These are phyloP conservation scores for Fistulinella cinereoalba DNA, from an alignment of 1,284 basidiomycete species.

Conservation along the genomic window DNA sequence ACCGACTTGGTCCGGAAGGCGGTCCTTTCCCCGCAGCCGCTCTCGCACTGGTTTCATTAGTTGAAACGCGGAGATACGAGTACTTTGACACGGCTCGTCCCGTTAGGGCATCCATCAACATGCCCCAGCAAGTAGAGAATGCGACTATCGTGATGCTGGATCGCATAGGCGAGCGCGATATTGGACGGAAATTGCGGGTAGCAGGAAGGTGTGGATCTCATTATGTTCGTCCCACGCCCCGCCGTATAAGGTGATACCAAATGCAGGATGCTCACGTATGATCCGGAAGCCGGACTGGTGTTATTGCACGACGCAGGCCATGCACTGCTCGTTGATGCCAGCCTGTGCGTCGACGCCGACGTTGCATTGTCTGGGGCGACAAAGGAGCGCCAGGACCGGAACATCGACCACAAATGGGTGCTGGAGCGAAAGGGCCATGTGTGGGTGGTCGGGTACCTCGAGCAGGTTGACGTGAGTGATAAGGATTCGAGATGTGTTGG, in stretches of 20 bases:
- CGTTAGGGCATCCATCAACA: conserved; percentile 10
- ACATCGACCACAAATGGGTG: conserved; percentile 42
- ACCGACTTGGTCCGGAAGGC: too few species aligned
- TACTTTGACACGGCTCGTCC: background rate
- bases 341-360: conserved; percentile 44
- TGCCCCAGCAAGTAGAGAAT: conserved; percentile 39
- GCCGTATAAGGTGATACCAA: conserved; percentile 12
- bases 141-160: conserved; percentile 38
- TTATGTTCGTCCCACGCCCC: conserved; percentile 19
- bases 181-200: conserved; percentile 46
- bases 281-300: conserved; percentile 42
- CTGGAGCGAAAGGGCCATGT: conserved; percentile 48
- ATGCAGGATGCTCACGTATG: conserved; percentile 52
- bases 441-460: conserved; percentile 55
- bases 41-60: background rate
- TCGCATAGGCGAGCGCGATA: conserved; percentile 32
- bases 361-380: conserved; percentile 17
- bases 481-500: conserved; percentile 5
- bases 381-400: conserved; percentile 8
- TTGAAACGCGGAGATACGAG: background rate
- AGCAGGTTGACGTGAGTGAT: conserved; percentile 42
- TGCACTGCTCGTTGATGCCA: conserved; percentile 52
- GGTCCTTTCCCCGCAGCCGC: background rate
- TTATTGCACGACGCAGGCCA: conserved; percentile 46
- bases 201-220: conserved; percentile 43